Percentiles rank a stretch among this genome's conserved stretches.
Evolutionary conservation across 768 basidiomycete genomes (phyloP).

Genomic region (Leccinum sublutescens): DNA sequence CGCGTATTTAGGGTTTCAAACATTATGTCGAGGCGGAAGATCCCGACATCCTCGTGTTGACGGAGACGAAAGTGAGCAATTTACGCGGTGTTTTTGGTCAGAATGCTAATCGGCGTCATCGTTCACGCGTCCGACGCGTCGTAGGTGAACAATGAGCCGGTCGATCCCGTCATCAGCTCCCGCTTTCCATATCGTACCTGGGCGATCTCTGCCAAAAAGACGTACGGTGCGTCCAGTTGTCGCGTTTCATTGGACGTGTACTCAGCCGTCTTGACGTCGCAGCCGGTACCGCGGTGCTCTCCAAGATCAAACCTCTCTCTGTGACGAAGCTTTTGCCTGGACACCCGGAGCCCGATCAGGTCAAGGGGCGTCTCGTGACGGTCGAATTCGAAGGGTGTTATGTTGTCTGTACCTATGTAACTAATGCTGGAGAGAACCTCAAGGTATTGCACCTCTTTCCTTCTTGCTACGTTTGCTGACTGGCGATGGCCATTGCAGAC

Average conservation of each 20-base stretch:
- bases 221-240: constrained; percentile 54
- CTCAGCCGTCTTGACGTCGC: constrained; percentile 5
- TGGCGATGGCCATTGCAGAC: constrained; percentile 44
- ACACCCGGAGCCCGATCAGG: constrained; percentile 58
- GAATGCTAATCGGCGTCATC: too few species aligned
- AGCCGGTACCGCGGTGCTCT: constrained; percentile 84
- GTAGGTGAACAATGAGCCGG: constrained; percentile 70
- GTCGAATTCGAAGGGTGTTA: constrained; percentile 75
- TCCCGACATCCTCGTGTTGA: constrained; percentile 78
- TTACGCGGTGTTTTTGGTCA: neutral
- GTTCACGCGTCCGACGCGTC: neutral
- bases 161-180: constrained; percentile 52
- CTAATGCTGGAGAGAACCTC: constrained; percentile 75
- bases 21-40: constrained; percentile 83
- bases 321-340: constrained; percentile 69
- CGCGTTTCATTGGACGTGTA: neutral
- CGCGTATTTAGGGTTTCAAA: constrained; percentile 65
- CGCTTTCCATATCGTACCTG: constrained; percentile 74
- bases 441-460: constrained; percentile 48
- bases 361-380: constrained; percentile 78
- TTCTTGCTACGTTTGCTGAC: neutral
- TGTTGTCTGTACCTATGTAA: constrained; percentile 78
- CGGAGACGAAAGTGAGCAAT: constrained; percentile 72
- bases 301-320: constrained; percentile 69
- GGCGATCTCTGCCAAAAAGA: constrained; percentile 76